Evolutionary conservation across 306 rosid genomes (phyloP), one percentile per base, ranked within the genome.

Genomic region (Lithocarpus polystachyus): DNA sequence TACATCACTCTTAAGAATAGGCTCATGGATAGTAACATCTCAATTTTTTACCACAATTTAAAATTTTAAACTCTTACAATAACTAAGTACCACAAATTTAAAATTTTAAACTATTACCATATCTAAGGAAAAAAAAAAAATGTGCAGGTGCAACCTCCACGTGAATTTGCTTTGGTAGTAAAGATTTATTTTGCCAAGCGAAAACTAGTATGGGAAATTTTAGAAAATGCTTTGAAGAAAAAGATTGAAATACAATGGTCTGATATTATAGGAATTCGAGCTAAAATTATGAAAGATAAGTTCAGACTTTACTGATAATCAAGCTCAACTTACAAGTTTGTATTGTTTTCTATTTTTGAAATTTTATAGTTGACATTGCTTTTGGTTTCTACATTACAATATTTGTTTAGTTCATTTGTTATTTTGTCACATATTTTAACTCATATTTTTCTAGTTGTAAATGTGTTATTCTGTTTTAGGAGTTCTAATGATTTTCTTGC

Each of bases 191-290:
- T 78, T 61, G 81, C 86, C 0, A 88, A 83, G 80, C 48, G 77
- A 82, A 87, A 86, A 55, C 9, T 92, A 61, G 90, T 90, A 54
- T 90, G 94, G 94, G 94, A 92, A 78, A n/a, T n/a, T n/a, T n/a
- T n/a, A n/a, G n/a, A n/a, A n/a, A n/a, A n/a, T n/a, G n/a, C n/a
- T n/a, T n/a, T n/a, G n/a, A n/a, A n/a, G n/a, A n/a, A n/a, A n/a
- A n/a, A n/a, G n/a, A n/a, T n/a, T n/a, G n/a, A n/a, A n/a, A n/a
- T n/a, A n/a, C n/a, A n/a, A n/a, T n/a, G n/a, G n/a, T n/a, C n/a
- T n/a, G n/a, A n/a, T n/a, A n/a, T n/a, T n/a, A n/a, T n/a, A n/a
- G n/a, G n/a, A n/a, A n/a, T n/a, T n/a, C n/a, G n/a, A n/a, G n/a
- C n/a, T n/a, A n/a, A n/a, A n/a, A n/a, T n/a, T n/a, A n/a, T n/a